Conservation (phyloP, 441 rosid species). For the Erodium trifolium region DNA sequence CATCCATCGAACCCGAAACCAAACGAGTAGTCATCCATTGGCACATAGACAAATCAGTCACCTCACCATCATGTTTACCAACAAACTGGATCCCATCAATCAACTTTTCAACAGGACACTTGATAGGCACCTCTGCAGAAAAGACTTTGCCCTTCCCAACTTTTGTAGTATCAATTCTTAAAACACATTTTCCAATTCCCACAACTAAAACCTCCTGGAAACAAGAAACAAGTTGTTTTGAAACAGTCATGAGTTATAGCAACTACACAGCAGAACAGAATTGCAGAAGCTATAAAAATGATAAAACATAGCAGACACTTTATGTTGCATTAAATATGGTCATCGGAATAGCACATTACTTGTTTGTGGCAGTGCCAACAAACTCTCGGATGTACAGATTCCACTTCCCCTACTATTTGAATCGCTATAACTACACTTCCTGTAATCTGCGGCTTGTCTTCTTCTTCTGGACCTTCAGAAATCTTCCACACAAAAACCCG, state of each 20-base stretch:
- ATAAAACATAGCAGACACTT: background rate
- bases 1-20: slow-evolving; percentile 85
- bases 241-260: slow-evolving; percentile 1
- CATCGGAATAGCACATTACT: slow-evolving; percentile 31
- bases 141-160: slow-evolving; percentile 49
- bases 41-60: slow-evolving; percentile 86
- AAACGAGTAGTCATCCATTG: slow-evolving; percentile 78
- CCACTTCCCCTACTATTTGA: slow-evolving; percentile 55
- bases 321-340: background rate
- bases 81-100: slow-evolving; percentile 72
- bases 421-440: slow-evolving; percentile 57
- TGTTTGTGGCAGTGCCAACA: slow-evolving; percentile 96
- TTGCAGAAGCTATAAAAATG: background rate
- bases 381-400: slow-evolving; percentile 62
- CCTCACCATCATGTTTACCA: slow-evolving; percentile 78
- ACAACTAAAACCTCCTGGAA: slow-evolving; percentile 72
- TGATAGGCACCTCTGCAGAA: slow-evolving; percentile 64
- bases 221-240: background rate
- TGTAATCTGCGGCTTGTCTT: slow-evolving; percentile 70
- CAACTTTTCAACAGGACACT: slow-evolving; percentile 52
- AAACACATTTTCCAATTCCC: slow-evolving; percentile 59
- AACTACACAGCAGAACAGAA: slow-evolving; percentile 7
- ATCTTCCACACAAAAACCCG: slow-evolving; percentile 69
- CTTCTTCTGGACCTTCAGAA: slow-evolving; percentile 71
- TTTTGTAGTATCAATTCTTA: slow-evolving; percentile 66